A percentile compares a stretch with the other conserved stretches of the same genome.
Conservation (phyloP, 306 rosid genomes). For the Psophocarpus tetragonolobus region DNA sequence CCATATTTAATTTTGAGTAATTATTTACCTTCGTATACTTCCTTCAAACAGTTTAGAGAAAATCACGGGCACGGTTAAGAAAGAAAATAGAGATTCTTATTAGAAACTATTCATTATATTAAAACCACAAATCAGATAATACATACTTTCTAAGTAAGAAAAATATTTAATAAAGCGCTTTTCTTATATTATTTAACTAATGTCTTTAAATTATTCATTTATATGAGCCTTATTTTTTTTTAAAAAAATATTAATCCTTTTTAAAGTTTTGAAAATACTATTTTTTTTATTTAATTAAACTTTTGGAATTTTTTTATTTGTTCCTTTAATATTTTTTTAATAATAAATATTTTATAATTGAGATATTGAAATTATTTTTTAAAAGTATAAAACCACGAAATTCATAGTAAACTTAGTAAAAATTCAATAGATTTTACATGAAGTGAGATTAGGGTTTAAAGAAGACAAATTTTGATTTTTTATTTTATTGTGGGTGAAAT, state of each 20-base stretch:
- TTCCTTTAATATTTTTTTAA: too few species aligned
- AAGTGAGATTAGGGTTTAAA: neutral
- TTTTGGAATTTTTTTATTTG: neutral
- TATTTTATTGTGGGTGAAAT: neutral
- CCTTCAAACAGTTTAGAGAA: neutral
- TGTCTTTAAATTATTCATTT: neutral
- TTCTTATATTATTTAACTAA: neutral
- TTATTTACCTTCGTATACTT: neutral
- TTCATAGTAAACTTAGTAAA: neutral
- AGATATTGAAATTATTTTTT: neutral
- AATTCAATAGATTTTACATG: neutral
- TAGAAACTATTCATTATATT: neutral
- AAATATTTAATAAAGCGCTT: neutral
- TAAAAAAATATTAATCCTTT: neutral
- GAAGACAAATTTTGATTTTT: neutral
- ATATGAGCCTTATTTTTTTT: neutral
- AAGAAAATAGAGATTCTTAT: neutral
- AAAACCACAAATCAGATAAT: neutral
- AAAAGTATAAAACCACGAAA: neutral
- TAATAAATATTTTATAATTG: too few species aligned
- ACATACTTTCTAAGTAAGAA: neutral
- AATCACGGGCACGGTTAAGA: neutral
- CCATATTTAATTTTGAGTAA: neutral
- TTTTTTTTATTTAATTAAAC: neutral
- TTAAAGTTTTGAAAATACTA: neutral